These are phyloP conservation scores for Hypoxylon sp. DNA, from an alignment of 2,329 filamentous ascomycete genomes.

Conservation along the genomic window DNA sequence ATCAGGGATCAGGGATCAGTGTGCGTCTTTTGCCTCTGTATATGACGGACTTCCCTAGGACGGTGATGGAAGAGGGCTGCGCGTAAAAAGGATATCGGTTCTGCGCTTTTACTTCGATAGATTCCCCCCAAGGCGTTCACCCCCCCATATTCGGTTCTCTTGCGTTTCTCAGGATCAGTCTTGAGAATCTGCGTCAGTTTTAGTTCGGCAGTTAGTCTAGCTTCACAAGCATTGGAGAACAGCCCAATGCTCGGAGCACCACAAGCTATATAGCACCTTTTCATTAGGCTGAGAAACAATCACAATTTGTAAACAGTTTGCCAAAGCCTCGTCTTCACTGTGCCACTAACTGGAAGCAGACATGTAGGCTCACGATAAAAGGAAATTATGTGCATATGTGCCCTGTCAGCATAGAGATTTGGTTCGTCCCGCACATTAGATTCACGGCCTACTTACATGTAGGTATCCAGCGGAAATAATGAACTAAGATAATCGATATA, in stretches of 20 bases:
- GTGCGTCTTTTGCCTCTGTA: slow-evolving; percentile 48
- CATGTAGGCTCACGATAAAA: not conserved
- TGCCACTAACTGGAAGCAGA: not conserved
- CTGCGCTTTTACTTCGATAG: slow-evolving; percentile 52
- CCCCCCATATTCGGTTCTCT: slow-evolving; percentile 46
- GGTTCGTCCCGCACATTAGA: not conserved
- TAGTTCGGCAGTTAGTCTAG: slow-evolving; percentile 50
- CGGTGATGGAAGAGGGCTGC: slow-evolving; percentile 44
- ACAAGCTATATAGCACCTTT: slow-evolving; percentile 51
- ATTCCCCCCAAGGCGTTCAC: slow-evolving; percentile 50
- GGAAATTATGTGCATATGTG: not conserved
- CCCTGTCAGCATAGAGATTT: not conserved
- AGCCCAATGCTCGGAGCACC: slow-evolving; percentile 45
- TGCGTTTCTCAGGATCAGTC: slow-evolving; percentile 48
- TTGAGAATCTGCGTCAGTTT: slow-evolving; percentile 45
- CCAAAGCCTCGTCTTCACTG: not conserved
- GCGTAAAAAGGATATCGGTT: slow-evolving; percentile 46
- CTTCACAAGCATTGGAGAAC: slow-evolving; percentile 49
- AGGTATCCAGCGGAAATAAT: not conserved
- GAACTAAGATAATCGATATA: no score
- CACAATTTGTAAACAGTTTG: slow-evolving; percentile 4
- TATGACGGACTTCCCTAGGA: slow-evolving; percentile 48
- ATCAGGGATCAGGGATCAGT: slow-evolving; percentile 41
- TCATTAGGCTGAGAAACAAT: slow-evolving; percentile 33
- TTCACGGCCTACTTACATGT: not conserved